Base-by-base conservation (phyloP, 192 early-diverging fungal genomes). In the Coemansia sp. region DNA sequence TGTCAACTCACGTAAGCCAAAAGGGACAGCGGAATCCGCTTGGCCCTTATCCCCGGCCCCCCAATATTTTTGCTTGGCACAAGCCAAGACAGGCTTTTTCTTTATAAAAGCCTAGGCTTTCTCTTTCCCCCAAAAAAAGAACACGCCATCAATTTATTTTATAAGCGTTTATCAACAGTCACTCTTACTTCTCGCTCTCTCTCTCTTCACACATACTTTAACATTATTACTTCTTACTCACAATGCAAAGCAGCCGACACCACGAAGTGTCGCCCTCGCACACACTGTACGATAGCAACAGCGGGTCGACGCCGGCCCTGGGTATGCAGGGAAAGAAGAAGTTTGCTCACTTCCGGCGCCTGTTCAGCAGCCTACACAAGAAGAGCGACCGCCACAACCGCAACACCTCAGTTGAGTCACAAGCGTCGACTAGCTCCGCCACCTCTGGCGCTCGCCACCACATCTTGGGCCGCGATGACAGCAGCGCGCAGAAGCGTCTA, bases 321-420 rank as follows among this genome's bases (percentile, higher is more conserved):
- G 72, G 74, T 4, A 72, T 72, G 5, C 79, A 82, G 41, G 79
- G 79, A 12, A 82, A 82, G 51, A 82, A 82, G 38, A 82, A 82
- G 79, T 82, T 82, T 76, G 79, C 79, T 4, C 79, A 82, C 70
- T 82, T 82, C 62, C 79, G 79, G 62, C 71, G 79, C 55, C 68
- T 82, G 23, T 82, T 82, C 38, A 75, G 79, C 68, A 74, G 79
- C 59, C 68, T 82, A 50, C 74, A 81, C 71, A 73, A 68, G 66
- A 73, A 73, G 53, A 57, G 55, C 55, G 55, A 57, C 55, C 64
- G 70, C 66, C 73, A 81, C 70, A 67, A 66, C 67, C 69, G 73
- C 27, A 44, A 66, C 42, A 36, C 63, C 21, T 74, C 72, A 0
- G 57, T 32, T 12, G 76, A 69, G 63, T 62, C 70, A 6, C 76